These are phyloP conservation scores for Artemisia annua DNA, from an alignment of 129 eudicot genomes.

Conservation along the genomic window DNA sequence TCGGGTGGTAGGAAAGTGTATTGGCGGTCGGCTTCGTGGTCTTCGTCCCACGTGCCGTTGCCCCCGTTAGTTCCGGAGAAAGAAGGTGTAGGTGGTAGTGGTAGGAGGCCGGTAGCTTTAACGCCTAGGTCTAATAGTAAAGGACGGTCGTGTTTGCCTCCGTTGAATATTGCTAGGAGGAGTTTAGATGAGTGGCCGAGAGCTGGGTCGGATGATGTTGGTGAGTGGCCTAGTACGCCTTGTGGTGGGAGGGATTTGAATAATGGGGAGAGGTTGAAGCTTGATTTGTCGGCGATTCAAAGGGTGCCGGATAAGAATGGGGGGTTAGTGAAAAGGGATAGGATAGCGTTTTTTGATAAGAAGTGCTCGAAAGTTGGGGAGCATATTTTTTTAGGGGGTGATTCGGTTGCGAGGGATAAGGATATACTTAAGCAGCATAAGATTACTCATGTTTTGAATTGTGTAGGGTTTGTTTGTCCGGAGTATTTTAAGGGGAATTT, in stretches of 20 bases:
- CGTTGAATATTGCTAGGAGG: constrained; percentile 65
- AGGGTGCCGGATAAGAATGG: constrained; percentile 52
- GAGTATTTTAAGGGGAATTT: constrained; percentile 85
- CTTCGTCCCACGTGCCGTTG: constrained; percentile 58
- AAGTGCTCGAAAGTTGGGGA: constrained; percentile 87
- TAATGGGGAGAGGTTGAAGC: constrained; percentile 67
- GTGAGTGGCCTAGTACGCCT: constrained; percentile 86
- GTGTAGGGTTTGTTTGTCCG: constrained; percentile 90
- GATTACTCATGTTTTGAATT: constrained; percentile 83
- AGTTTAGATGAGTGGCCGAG: constrained; percentile 91
- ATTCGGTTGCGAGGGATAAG: constrained; percentile 73
- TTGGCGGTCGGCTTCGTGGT: constrained; percentile 90
- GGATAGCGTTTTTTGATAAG: constrained; percentile 77
- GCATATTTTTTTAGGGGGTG: constrained; percentile 83
- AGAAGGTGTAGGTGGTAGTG: constrained; percentile 47
- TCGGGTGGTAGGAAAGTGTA: constrained; percentile 52
- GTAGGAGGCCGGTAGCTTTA: constrained; percentile 49
- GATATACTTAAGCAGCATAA: constrained; percentile 67
- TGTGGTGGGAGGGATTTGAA: constrained; percentile 64
- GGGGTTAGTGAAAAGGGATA: constrained; percentile 67
- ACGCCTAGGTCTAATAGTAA: constrained; percentile 70
- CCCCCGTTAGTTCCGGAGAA: constrained; percentile 57
- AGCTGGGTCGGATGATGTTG: constrained; percentile 87
- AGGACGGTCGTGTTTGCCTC: constrained; percentile 67
- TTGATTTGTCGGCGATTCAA: constrained; percentile 67